A percentile compares a stretch with the other conserved stretches of the same genome.
phyloP scores from a whole-genome alignment of 1,139 yeast species.

The Spathaspora sp. region DNA sequence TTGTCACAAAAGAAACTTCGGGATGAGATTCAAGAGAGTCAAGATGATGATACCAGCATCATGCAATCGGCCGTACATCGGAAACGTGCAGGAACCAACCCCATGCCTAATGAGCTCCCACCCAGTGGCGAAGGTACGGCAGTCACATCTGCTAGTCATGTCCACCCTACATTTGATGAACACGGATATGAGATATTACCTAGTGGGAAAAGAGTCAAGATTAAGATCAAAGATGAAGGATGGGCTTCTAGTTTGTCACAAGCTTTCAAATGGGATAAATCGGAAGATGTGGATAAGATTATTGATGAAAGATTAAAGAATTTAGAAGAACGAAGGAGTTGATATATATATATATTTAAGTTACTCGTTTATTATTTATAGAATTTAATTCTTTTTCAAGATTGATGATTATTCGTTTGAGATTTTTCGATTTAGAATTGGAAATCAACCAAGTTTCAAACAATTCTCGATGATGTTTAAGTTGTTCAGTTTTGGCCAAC shows the following conservation, averaged over 20 bases:
- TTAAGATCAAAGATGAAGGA: conserved; percentile 20
- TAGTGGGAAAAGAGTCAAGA: conserved; percentile 61
- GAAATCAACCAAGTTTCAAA: conserved; percentile 47
- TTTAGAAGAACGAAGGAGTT: conserved; percentile 13
- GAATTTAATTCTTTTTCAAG: conserved; percentile 23
- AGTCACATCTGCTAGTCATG: conserved; percentile 24
- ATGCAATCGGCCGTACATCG: conserved; percentile 34
- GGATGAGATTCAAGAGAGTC: neutral
- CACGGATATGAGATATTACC: conserved; percentile 61
- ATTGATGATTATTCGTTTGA: conserved; percentile 19
- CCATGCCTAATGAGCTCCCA: conserved; percentile 45
- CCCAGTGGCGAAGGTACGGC: conserved; percentile 51
- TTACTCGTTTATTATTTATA: conserved; percentile 13
- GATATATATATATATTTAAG: neutral
- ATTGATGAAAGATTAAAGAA: conserved; percentile 51
- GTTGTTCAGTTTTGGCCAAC: conserved; percentile 37
- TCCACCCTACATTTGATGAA: conserved; percentile 16
- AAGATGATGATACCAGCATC: conserved; percentile 4
- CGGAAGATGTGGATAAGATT: conserved; percentile 58
- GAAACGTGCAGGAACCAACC: conserved; percentile 52
- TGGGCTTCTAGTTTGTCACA: conserved; percentile 11
- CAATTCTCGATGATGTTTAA: conserved; percentile 32
- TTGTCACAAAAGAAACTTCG: neutral
- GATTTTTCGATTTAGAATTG: conserved; percentile 17
- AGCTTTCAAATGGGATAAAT: conserved; percentile 12